Evolutionary conservation across 306 rosid genomes (phyloP).

Genomic region (Gillenia trifoliata): DNA sequence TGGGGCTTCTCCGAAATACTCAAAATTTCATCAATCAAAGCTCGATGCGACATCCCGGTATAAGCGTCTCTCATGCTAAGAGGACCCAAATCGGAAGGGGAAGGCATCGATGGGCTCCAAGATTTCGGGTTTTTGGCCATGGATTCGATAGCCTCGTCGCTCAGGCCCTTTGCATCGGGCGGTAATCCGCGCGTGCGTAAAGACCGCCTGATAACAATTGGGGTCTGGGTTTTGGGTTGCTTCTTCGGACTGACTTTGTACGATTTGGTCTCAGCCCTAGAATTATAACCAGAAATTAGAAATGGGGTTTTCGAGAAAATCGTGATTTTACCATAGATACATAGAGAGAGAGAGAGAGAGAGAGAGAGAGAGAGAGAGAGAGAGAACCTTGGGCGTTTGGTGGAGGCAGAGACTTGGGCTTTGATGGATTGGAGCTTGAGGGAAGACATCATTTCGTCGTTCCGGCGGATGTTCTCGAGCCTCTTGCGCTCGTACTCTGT

Average conservation of each 20-base stretch:
- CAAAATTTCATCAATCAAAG: slow-evolving; percentile 39
- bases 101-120: not conserved
- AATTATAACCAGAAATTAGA: not conserved
- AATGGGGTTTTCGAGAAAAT: not conserved
- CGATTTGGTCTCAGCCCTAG: slow-evolving; percentile 51
- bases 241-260: slow-evolving; percentile 34
- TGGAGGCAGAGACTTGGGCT: slow-evolving; percentile 44
- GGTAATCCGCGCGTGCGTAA: slow-evolving; percentile 65
- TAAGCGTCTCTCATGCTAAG: slow-evolving; percentile 43
- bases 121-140: slow-evolving; percentile 3
- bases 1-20: slow-evolving; percentile 24
- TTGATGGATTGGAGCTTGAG: slow-evolving; percentile 67
- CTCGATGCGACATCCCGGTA: slow-evolving; percentile 31
- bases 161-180: slow-evolving; percentile 41
- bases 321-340: not conserved
- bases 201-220: slow-evolving; percentile 63
- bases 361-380: not conserved
- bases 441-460: slow-evolving; percentile 74
- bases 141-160: slow-evolving; percentile 13
- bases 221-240: slow-evolving; percentile 49
- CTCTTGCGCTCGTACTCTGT: slow-evolving; percentile 76
- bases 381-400: slow-evolving; percentile 64
- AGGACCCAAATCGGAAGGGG: slow-evolving; percentile 58
- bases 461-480: slow-evolving; percentile 91
- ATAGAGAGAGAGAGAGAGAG: not conserved